Base-by-base conservation (phyloP, 2,329 filamentous ascomycete species). In the Zasmidium citrigriseum region DNA sequence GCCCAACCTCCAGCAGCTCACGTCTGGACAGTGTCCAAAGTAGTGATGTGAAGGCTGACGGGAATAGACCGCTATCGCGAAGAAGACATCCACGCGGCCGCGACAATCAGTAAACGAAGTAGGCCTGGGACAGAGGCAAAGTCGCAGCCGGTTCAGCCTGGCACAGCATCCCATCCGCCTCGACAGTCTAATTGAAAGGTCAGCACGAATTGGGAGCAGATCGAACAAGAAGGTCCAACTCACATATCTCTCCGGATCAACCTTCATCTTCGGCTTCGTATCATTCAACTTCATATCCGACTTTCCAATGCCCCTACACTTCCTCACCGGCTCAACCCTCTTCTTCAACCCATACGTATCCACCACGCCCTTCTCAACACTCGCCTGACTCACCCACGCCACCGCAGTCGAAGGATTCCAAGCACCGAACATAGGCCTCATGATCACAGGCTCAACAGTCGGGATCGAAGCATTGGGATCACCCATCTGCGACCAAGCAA, bases 211-310 rank as follows among this genome's bases (percentile, higher is more conserved):
- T 21, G 48, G 24, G 57, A 56, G 3, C 29, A 38, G 48, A 18
- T 20, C 29, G 41, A 5, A 46, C 25, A 38, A 7, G 58, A 22
- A 20, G 25, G n/a, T 14, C 21, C 52, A 24, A 78, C 80, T 77
- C 66, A 82, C 78, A 78, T 97, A 98, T 69, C 84, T 87, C 82
- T 98, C 93, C 4, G 93, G 90, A 74, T 98, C 93, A 60, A 98
- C 93, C 68, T 81, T 86, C 90, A 98, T 97, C 77, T 82, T 86
- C 14, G 93, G 93, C 85, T 86, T 91, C 55, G 77, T 76, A 70
- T 91, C 86, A 74, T 97, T 97, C 75, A 86, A 93, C 71, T 91
- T 92, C 92, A 97, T 96, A 75, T 97, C 90, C 67, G 77, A 81
- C 82, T 97, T 97, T 46, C 87, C 81, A 46, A 96, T 83, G 27